Evolutionary conservation across 805 yeast genomes (phyloP), one percentile per base, ranked within the genome.

Genomic region (Wickerhamomyces pijperi): DNA sequence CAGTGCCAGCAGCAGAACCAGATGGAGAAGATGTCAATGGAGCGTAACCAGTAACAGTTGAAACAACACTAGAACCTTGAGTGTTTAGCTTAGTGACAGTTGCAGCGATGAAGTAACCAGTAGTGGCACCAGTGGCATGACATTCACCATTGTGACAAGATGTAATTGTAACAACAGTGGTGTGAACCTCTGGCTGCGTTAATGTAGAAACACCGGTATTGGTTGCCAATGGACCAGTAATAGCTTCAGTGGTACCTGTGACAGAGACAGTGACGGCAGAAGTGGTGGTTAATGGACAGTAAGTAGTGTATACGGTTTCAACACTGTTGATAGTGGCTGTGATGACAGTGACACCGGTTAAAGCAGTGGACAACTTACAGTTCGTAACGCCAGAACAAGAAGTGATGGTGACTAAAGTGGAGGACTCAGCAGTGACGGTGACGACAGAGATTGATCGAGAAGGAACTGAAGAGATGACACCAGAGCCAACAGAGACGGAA

Each of bases 281-380:
- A n/a, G 29, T 25, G 14, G 14, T 25, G 5, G 4, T 11, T 13
- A 25, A 25, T 9, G 29, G 29, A 25, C 29, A 25, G 32, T 28
- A 36, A 18, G 39, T 36, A 32, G 35, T 39, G 35, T 40, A 40
- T 19, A 31, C 34, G 3, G 39, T 36, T 16, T 19, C 31, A 11
- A 34, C 19, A 9, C 31, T 35, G 2, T 13, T 28, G 18, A 20
- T 14, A 16, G 37, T 34, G 16, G 35, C 13, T 4, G 29, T 25
- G 4, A 25, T 14, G 13, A 25, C 29, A 25, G 29, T 25, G 8
- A 38, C 41, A 18, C 44, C 44, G 7, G 44, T 41, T 13, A 41
- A 36, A 8, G 36, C 34, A 12, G 28, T 32, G 14, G 38, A 13
- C 14, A 14, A 19, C 4, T 35, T 18, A 19, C 40, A 41, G 12